Evolutionary conservation across 164 flowering plant species (phyloP).

Genomic region (Umbellularia californica): DNA sequence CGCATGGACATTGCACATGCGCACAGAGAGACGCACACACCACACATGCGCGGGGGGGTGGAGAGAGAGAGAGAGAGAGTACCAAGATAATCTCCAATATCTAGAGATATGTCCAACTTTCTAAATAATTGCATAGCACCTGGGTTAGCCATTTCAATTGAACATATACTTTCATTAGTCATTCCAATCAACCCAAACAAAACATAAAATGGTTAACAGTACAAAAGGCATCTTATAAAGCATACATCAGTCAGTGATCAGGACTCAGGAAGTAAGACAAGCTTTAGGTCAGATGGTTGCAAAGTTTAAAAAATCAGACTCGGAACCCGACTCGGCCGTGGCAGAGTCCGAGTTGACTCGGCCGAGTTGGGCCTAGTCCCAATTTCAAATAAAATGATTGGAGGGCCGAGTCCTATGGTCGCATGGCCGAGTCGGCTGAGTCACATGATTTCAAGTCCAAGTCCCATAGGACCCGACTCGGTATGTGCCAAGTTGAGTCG

Average conservation of each 20-base stretch:
- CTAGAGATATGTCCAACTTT: conserved; percentile 54
- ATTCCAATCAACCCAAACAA: not conserved
- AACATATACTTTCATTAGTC: not conserved
- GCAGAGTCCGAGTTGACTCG: too few species aligned
- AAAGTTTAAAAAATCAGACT: too few species aligned
- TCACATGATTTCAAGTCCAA: too few species aligned
- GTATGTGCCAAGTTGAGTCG: too few species aligned
- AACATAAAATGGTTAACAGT: not conserved
- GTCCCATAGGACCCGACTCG: too few species aligned
- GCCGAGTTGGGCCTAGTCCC: too few species aligned
- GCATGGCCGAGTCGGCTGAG: too few species aligned
- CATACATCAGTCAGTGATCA: not conserved
- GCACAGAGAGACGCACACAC: too few species aligned
- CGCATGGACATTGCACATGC: too few species aligned
- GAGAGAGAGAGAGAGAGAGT: conserved; percentile 6
- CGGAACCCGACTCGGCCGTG: too few species aligned
- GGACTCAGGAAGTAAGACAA: not conserved
- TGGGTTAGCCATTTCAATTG: conserved; percentile 17
- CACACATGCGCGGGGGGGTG: not conserved
- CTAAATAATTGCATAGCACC: conserved; percentile 60
- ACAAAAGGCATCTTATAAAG: not conserved
- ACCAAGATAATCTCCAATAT: conserved; percentile 85
- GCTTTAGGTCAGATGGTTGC: not conserved
- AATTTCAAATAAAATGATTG: too few species aligned
- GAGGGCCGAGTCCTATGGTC: too few species aligned